Evolutionary conservation across 208 protist species (phyloP), one percentile per base, ranked within the genome.

Genomic region (Trypanosoma conorhini): DNA sequence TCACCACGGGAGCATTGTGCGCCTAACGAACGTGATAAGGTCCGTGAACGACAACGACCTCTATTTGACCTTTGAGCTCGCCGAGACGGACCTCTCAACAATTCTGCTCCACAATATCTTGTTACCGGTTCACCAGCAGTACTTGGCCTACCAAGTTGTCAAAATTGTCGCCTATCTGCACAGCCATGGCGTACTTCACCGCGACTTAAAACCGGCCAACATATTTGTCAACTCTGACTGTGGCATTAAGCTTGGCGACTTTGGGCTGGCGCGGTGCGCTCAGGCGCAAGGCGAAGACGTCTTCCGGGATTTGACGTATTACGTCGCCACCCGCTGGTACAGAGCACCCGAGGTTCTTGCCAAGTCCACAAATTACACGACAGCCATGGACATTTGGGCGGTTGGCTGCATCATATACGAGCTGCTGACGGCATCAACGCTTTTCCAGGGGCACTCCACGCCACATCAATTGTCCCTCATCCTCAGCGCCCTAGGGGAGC

Each of bases 341-440:
- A 85, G 98, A 31, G 98, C 98, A 26, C 98, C 98, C 8, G 98
- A 99, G 66, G 98, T 99, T 56, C 83, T 99, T 15, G 85, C 99
- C 0, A 97, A 97, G 66, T 98, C 93, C 19, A 90, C 83, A 17
- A 80, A 80, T 26, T 99, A 99, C 83, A 98, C 93, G 12, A 96
- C 95, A n/a, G 94, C 95, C 42, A 97, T 99, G 82, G 98, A 99
- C 69, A 99, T 99, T 87, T 99, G 98, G 98, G 96, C 96, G 2
- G 78, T 99, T 28, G 98, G 98, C 3, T 99, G 98, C 74, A 98
- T 99, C 44, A 72, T 99, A 26, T 98, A 79, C 3, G 98, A 99
- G 69, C 75, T 99, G 22, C 83, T 97, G 54, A 72, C 86, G 12
- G 93, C 90, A 0, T 93, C 97, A 52, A 96, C 98, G 30, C 92